A percentile compares a stretch with the other conserved stretches of the same genome.
Evolutionary conservation across 768 basidiomycete genomes (phyloP).

Genomic region (Coprinopsis cinerea): DNA sequence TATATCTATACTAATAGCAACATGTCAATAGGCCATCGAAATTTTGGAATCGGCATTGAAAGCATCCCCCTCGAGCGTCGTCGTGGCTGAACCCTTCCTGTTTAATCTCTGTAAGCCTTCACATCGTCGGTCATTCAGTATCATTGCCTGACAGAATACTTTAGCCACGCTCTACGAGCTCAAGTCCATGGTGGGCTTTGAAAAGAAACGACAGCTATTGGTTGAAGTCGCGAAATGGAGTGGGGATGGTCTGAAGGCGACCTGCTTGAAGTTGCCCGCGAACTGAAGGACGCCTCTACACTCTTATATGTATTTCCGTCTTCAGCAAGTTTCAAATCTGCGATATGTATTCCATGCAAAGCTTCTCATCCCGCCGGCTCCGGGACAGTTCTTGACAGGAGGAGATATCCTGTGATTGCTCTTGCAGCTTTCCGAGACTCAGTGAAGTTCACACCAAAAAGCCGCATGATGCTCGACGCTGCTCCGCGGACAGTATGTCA

Average conservation of each 20-base stretch:
- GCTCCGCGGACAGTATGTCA: too few species aligned
- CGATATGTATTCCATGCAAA: too few species aligned
- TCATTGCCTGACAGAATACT: background rate
- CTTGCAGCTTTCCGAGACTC: too few species aligned
- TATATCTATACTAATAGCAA: background rate
- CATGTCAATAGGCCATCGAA: conserved; percentile 51
- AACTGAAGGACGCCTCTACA: conserved; percentile 29
- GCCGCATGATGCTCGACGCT: too few species aligned
- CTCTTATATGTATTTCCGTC: too few species aligned
- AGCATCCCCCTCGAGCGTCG: conserved; percentile 62
- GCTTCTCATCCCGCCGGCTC: too few species aligned
- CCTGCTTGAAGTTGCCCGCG: conserved; percentile 74
- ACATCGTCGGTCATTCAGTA: background rate
- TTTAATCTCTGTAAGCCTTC: conserved; percentile 71
- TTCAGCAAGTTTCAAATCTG: too few species aligned
- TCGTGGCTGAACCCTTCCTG: conserved; percentile 75
- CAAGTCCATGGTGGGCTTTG: conserved; percentile 61
- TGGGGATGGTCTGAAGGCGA: conserved; percentile 73
- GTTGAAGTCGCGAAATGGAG: conserved; percentile 81
- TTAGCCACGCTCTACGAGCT: conserved; percentile 81
- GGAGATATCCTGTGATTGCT: too few species aligned
- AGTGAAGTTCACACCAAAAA: too few species aligned
- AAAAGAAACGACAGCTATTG: conserved; percentile 71
- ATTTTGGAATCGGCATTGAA: conserved; percentile 58
- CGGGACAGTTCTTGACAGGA: too few species aligned